Base-by-base conservation (phyloP, 1,139 yeast species). In the Arxiozyma telluris region DNA sequence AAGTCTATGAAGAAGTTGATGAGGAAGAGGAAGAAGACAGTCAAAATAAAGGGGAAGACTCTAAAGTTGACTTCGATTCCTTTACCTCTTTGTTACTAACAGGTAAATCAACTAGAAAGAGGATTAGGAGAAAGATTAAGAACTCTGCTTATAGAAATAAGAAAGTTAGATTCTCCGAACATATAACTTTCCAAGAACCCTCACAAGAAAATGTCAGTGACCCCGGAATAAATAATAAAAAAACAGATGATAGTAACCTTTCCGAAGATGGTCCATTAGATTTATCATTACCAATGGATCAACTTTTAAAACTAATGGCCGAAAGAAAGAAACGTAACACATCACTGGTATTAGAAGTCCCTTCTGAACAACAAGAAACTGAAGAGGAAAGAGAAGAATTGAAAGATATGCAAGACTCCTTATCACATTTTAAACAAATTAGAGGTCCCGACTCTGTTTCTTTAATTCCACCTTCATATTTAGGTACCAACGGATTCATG, bases 11-110 rank as follows among this genome's bases (percentile, higher is more conserved):
- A 53, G 71, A 65, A 46, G 61, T 61, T 1, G 61, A 61, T 5
- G 66, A 61, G 20, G 64, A 63, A 11, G 55, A 50, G 2, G 52
- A 52, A 12, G 57, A 45, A 7, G 53, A 52, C 12, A 50, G 54
- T 8, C 58, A 56, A n/a, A 53, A 55, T 17, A 54, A 52, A n/a
- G 50, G 55, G 9, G 58, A 56, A 20, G 54, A 55, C 15, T 63
- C 61, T 15, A 72, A 72, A 52, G 75, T 84, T 20, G 93, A 86
- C 66, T 71, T 86, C 55, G 93, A 86, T 62, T 79, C 87, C 42
- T 86, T 86, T 64, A 84, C 93, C 1, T 84, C 84, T 59, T 81
- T 86, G 64, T 73, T 86, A 65, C 71, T 86, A 55, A 86, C 94
- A 0, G 94, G 94, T 1, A 81, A 83, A 61, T 72, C 74, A 63